Percentiles rank a stretch among this genome's conserved stretches.
Conservation (phyloP, 371 early-diverging fungal genomes). For the Haplosporangium sp. region DNA sequence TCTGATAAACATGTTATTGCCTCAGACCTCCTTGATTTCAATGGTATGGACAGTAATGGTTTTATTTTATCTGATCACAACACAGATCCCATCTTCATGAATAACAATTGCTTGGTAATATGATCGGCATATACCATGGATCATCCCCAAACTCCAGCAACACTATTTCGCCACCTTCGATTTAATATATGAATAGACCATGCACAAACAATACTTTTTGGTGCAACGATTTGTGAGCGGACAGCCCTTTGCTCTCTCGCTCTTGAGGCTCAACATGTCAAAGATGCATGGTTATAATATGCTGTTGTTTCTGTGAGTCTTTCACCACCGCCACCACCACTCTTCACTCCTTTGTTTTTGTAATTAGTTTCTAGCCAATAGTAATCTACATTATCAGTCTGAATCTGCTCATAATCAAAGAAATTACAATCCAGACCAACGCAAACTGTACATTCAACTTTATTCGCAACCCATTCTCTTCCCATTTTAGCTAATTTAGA, state of each 20-base stretch:
- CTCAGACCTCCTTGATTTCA: conserved; percentile 3
- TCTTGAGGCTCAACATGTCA: conserved; percentile 2
- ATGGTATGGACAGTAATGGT: background rate
- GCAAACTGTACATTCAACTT: background rate
- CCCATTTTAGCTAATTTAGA: background rate
- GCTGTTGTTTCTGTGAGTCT: background rate
- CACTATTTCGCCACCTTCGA: background rate
- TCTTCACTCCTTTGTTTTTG: background rate
- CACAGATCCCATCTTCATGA: too few relatives aligned
- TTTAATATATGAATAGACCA: background rate
- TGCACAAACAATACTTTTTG: background rate
- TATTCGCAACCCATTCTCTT: background rate
- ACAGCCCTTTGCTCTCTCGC: conserved; percentile 1
- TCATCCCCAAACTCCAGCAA: too few relatives aligned
- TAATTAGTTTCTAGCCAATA: background rate
- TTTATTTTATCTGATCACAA: too few relatives aligned
- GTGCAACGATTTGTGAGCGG: conserved; percentile 1
- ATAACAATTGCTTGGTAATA: too few relatives aligned
- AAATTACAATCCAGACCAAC: conserved; percentile 6
- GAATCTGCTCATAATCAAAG: background rate
- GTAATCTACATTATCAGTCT: background rate
- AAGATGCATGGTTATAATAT: background rate
- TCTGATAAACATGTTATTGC: too few relatives aligned
- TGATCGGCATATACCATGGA: too few relatives aligned
- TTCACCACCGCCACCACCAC: background rate